phyloP scores from a whole-genome alignment of 352 stramenopile species.

The Blastocystis sp. region DNA sequence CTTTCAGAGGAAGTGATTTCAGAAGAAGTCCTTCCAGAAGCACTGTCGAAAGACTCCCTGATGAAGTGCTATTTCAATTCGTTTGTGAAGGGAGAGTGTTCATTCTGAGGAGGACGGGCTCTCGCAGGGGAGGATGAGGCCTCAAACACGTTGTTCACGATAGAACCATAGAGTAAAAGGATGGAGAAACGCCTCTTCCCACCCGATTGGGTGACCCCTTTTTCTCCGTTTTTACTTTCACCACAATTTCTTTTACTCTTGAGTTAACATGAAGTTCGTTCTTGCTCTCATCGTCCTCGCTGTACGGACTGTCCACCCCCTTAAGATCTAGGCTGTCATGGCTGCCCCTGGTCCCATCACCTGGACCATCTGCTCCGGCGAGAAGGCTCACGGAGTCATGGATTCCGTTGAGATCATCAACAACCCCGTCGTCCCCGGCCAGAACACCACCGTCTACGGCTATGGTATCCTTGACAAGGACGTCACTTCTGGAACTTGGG shows the following conservation, averaged over 20 bases:
- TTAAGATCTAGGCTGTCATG: conserved; percentile 6
- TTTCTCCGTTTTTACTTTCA: conserved; percentile 30
- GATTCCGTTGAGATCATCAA: conserved; percentile 49
- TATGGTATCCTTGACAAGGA: conserved; percentile 31
- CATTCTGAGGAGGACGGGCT: too few species aligned
- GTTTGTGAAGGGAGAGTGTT: too few species aligned
- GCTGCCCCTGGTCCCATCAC: conserved; percentile 70
- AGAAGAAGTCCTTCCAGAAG: too few species aligned
- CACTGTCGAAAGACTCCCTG: too few species aligned
- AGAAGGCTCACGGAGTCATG: conserved; percentile 33
- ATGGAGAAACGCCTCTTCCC: not conserved
- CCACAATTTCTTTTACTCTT: conserved; percentile 5
- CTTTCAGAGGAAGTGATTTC: too few species aligned
- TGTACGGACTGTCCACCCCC: not conserved
- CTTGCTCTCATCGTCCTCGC: conserved; percentile 37
- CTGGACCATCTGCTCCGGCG: conserved; percentile 32
- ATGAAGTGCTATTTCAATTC: too few species aligned
- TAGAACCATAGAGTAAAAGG: not conserved
- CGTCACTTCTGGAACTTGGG: conserved; percentile 19
- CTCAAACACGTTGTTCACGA: too few species aligned
- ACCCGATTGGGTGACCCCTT: not conserved
- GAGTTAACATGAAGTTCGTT: conserved; percentile 31
- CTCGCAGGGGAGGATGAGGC: too few species aligned
- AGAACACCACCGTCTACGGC: conserved; percentile 64
- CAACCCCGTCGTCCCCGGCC: conserved; percentile 55